Conservation (phyloP, 2,329 filamentous ascomycete genomes). For the Scytalidium sp. region DNA sequence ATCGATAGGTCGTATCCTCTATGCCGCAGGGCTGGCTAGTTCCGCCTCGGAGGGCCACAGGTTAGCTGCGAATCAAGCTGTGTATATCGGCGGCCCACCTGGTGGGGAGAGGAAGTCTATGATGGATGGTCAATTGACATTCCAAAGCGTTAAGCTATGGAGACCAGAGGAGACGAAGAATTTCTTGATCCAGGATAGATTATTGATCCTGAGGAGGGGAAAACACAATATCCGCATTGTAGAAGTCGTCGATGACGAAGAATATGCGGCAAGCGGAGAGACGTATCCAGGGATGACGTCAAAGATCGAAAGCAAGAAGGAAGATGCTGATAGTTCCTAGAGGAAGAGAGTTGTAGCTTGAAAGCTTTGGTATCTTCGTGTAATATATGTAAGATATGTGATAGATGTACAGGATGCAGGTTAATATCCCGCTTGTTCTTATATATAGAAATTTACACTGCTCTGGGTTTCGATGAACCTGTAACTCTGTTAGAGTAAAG, state of each 20-base stretch:
- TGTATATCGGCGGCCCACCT: slow-evolving; percentile 57
- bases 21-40: slow-evolving; percentile 54
- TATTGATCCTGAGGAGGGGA: slow-evolving; percentile 60
- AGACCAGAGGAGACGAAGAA: slow-evolving; percentile 53
- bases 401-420: background rate
- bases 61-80: slow-evolving; percentile 50
- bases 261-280: slow-evolving; percentile 11
- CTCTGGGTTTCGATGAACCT: background rate
- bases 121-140: slow-evolving; percentile 51
- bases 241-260: slow-evolving; percentile 54
- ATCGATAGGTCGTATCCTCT: slow-evolving; percentile 57
- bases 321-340: background rate
- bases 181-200: slow-evolving; percentile 56
- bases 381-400: background rate
- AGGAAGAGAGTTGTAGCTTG: background rate
- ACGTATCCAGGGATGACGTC: slow-evolving; percentile 1
- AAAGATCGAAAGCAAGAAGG: background rate
- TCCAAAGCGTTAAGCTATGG: slow-evolving; percentile 60
- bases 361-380: background rate
- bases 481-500: background rate
- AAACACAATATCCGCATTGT: slow-evolving; percentile 63
- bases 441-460: background rate
- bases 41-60: slow-evolving; percentile 58
- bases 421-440: background rate
- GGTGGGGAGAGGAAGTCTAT: slow-evolving; percentile 40